Conservation (phyloP, 2,329 filamentous ascomycete genomes). For the Pseudogymnoascus verrucosus region DNA sequence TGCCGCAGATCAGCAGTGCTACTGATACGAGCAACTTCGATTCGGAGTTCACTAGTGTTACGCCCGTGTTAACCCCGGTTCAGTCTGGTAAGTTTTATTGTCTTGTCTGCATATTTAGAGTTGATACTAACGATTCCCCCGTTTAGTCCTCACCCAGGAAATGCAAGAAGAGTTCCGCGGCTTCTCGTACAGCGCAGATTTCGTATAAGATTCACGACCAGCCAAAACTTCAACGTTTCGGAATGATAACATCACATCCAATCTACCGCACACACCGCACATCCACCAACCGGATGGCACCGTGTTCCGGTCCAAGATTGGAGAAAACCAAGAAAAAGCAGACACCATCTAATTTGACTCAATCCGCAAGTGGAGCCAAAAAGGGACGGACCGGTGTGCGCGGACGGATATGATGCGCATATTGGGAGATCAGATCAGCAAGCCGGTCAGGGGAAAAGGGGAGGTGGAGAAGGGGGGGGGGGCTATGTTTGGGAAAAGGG, state of each 20-base stretch:
- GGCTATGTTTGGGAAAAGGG: background rate
- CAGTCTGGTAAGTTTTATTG: conserved; percentile 72
- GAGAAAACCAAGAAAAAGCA: background rate
- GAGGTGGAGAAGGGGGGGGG: background rate
- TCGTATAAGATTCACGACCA: conserved; percentile 21
- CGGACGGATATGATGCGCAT: background rate
- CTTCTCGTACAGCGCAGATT: conserved; percentile 66
- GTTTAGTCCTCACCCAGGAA: conserved; percentile 80
- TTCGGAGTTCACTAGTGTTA: conserved; percentile 96
- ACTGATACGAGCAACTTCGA: conserved; percentile 99
- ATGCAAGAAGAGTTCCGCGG: conserved; percentile 99
- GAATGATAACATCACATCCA: background rate
- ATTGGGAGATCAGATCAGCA: background rate
- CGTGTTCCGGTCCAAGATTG: background rate
- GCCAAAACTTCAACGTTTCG: background rate
- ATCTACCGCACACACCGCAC: background rate
- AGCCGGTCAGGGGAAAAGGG: background rate
- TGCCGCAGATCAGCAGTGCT: conserved; percentile 80
- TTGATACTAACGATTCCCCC: conserved; percentile 18
- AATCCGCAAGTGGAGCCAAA: background rate
- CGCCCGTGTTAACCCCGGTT: conserved; percentile 91
- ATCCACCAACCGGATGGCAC: background rate
- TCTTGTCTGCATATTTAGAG: conserved; percentile 2
- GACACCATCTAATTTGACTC: background rate
- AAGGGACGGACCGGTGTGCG: background rate